Percentiles rank a stretch among this genome's conserved stretches.
Conservation (phyloP, 192 early-diverging fungal genomes). For the Funneliformis geosporum region DNA sequence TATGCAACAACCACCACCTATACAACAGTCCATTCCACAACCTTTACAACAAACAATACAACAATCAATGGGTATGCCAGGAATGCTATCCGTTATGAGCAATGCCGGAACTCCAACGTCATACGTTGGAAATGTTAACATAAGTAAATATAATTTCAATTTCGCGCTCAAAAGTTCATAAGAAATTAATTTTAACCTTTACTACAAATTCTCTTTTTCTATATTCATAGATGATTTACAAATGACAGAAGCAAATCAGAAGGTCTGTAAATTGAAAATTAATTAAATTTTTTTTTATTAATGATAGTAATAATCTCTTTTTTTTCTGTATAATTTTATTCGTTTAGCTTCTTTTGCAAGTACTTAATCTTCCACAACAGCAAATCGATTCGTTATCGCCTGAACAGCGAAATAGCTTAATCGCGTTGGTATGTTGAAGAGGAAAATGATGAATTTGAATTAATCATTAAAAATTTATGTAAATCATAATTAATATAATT, state of each 20-base stretch:
- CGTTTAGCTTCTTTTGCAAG: slow-evolving; percentile 25
- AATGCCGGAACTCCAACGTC: neutral
- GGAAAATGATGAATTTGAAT: too few relatives aligned
- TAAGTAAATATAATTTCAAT: neutral
- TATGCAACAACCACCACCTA: slow-evolving; percentile 28
- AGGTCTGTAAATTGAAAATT: neutral
- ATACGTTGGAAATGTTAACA: slow-evolving; percentile 1
- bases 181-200: neutral
- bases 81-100: neutral
- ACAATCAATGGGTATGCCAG: slow-evolving; percentile 15
- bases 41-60: slow-evolving; percentile 32
- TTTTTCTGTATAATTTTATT: too few relatives aligned
- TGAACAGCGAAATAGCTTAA: slow-evolving; percentile 10
- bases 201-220: neutral
- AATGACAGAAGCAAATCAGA: slow-evolving; percentile 10
- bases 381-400: slow-evolving; percentile 30
- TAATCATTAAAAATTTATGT: too few relatives aligned
- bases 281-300: neutral
- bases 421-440: neutral
- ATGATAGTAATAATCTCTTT: neutral
- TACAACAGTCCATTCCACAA: slow-evolving; percentile 31
- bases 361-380: slow-evolving; percentile 16
- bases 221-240: slow-evolving; percentile 16
- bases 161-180: neutral
- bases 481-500: neutral